These are phyloP conservation scores for Achlya hypogyna DNA, from an alignment of 352 stramenopile genomes.

Conservation along the genomic window DNA sequence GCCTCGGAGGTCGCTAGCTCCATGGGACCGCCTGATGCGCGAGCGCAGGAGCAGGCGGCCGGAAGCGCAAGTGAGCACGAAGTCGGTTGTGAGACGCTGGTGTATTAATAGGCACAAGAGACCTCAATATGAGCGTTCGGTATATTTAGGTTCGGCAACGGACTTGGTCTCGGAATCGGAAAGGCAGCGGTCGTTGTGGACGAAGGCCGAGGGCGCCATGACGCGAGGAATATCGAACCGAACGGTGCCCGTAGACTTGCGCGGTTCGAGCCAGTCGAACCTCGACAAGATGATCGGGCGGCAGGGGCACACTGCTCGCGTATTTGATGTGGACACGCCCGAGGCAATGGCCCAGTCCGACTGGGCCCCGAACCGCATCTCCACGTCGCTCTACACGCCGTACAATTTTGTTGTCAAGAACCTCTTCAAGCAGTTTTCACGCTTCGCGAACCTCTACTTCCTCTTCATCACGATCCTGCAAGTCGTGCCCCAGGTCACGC, in stretches of 20 bases:
- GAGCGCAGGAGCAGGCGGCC: no score
- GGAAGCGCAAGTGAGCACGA: no score
- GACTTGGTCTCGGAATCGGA: no score
- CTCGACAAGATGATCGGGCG: background rate
- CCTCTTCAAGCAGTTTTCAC: constrained; percentile 66
- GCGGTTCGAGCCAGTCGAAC: background rate
- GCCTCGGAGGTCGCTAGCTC: no score
- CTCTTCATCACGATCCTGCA: constrained; percentile 81
- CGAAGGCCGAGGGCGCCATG: background rate
- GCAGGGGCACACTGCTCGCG: constrained; percentile 12
- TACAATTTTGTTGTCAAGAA: constrained; percentile 64
- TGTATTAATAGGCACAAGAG: no score
- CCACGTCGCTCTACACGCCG: constrained; percentile 47
- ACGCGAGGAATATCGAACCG: background rate
- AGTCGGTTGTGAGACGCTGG: no score
- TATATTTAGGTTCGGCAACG: no score
- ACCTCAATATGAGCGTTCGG: no score
- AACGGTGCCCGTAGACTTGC: background rate
- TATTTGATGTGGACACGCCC: constrained; percentile 24
- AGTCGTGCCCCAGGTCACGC: constrained; percentile 72
- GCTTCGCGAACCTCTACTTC: constrained; percentile 89
- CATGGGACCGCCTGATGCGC: no score
- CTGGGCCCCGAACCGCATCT: constrained; percentile 42
- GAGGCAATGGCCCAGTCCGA: background rate
- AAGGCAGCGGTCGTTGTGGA: background rate